phyloP scores from a whole-genome alignment of 257 asterid genomes.

The Solanum pinnatisectum region DNA sequence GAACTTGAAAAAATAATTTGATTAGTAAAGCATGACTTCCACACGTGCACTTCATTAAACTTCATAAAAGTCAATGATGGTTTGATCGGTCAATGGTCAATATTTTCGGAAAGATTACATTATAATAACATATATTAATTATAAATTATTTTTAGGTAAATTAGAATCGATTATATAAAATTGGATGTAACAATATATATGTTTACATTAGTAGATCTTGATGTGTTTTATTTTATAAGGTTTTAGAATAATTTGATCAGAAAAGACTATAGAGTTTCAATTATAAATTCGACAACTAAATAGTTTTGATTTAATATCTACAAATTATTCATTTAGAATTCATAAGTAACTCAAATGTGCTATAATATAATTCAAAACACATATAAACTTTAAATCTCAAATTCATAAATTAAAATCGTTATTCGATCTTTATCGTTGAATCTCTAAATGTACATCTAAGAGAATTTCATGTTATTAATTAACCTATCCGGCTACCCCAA shows the following conservation, averaged over 20 bases:
- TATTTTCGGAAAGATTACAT: not conserved
- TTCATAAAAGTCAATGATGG: not conserved
- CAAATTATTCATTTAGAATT: not conserved
- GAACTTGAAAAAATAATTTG: not conserved
- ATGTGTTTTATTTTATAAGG: not conserved
- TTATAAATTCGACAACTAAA: not conserved
- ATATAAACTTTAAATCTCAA: not conserved
- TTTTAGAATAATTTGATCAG: not conserved
- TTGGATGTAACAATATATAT: not conserved
- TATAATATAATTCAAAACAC: not conserved
- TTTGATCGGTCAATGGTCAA: not conserved
- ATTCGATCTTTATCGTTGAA: no score
- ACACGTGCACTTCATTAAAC: not conserved
- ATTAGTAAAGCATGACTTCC: not conserved
- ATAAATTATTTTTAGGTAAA: not conserved
- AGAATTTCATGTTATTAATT: not conserved
- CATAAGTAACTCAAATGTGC: not conserved
- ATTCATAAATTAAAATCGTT: not conserved
- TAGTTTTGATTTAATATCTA: not conserved
- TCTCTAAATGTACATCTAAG: no score
- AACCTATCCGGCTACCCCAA: not conserved
- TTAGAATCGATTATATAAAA: not conserved
- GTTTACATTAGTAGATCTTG: no score
- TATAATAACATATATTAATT: not conserved
- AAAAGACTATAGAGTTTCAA: not conserved